Evolutionary conservation across 352 stramenopile genomes (phyloP), one percentile per base, ranked within the genome.

Genomic region (Phytophthora colocasiae): DNA sequence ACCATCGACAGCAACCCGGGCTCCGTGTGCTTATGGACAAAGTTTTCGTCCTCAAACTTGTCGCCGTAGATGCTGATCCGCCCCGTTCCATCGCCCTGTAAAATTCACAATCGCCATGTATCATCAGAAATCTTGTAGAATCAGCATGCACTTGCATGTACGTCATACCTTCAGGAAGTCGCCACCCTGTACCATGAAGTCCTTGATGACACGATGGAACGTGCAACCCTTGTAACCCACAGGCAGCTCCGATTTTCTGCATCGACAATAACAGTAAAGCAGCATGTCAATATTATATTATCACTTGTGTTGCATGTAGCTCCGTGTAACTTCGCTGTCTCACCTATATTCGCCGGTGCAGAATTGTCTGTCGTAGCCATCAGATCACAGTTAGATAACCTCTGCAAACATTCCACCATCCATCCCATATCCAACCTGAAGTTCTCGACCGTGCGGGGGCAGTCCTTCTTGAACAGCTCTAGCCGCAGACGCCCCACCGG

Each of bases 361-460:
- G 41, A 99, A 97, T 75, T 98, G 93, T 53, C 96, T 93, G 57
- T 63, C 15, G 29, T 17, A 14, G n/a, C 26, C 24, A 60, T 36
- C 49, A 55, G 40, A 8, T 34, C 61, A 67, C 43, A 55, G 11
- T 8, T 58, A 59, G 44, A 31, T 22, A 67, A 12, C 48, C 11
- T 38, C 48, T 19, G 41, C 32, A 10, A 63, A 43, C 22, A 22
- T 22, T 22, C 22, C 22, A 55, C 27, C 15, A 45, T 58, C 34
- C 58, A 63, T 48, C 24, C 14, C 29, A 46, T 40, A 9, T 9
- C 43, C 56, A 31, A 53, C 85, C 83, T 81, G 73, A 99, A 99
- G 77, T 99, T 99, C 78, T 99, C 95, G 43, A 97, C 97, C 17
- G 97, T 99, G 80, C 94, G 98, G 26, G 96, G 97, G 34, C 92